Evolutionary conservation across 139 green algal species (phyloP).

Genomic region (Chlorella sp.): DNA sequence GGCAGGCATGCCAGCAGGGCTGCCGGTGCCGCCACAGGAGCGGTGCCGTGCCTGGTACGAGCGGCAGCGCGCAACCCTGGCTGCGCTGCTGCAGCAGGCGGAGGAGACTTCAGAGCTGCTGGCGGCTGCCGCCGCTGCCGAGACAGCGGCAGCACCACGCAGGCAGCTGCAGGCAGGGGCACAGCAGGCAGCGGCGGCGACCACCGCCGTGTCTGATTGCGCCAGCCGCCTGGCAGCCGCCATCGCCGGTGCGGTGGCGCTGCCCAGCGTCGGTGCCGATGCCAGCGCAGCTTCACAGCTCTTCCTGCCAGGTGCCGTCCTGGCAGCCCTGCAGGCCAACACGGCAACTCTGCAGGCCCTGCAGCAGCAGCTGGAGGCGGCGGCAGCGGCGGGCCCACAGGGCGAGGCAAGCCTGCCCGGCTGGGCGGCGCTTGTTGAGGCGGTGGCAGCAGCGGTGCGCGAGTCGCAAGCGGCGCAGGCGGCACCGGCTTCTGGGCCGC

Average conservation of each 20-base stretch:
- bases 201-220: neutral
- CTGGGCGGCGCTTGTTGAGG: slow-evolving; percentile 44
- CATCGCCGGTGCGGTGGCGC: neutral
- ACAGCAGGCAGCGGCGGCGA: slow-evolving; percentile 7
- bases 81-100: slow-evolving; percentile 35
- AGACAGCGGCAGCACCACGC: slow-evolving; percentile 23
- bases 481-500: neutral
- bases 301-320: slow-evolving; percentile 10
- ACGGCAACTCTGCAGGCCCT: slow-evolving; percentile 15
- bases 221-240: neutral
- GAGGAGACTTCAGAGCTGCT: slow-evolving; percentile 57
- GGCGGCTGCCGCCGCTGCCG: slow-evolving; percentile 30
- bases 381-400: slow-evolving; percentile 11
- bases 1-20: neutral
- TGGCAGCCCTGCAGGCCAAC: slow-evolving; percentile 13
- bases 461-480: slow-evolving; percentile 9
- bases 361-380: slow-evolving; percentile 14
- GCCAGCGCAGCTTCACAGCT: neutral
- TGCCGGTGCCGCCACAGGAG: neutral
- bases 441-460: slow-evolving; percentile 32
- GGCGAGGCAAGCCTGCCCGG: slow-evolving; percentile 36
- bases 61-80: slow-evolving; percentile 35
- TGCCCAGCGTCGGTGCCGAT: neutral
- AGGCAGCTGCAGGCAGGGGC: slow-evolving; percentile 21
- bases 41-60: neutral